A percentile compares a stretch with the other conserved stretches of the same genome.
Conservation (phyloP, 2,329 filamentous ascomycete genomes). For the Venturia effusa region DNA sequence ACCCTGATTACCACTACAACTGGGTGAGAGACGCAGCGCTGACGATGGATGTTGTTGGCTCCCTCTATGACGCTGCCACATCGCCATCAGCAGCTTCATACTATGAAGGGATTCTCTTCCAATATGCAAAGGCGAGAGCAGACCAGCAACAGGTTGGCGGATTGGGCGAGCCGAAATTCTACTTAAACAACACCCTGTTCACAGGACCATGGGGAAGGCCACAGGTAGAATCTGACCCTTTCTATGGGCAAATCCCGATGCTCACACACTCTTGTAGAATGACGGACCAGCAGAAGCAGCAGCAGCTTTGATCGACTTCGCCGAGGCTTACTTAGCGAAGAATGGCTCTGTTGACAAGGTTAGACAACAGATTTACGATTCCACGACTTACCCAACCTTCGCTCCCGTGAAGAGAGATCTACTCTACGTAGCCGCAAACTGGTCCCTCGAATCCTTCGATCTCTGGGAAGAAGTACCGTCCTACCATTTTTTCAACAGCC, state of each 20-base stretch:
- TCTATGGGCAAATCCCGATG: background rate
- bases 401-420: conserved; percentile 34
- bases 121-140: conserved; percentile 26
- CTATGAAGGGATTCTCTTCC: conserved; percentile 24
- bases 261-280: conserved; percentile 13
- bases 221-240: conserved; percentile 16
- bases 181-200: conserved; percentile 27
- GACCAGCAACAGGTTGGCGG: conserved; percentile 23
- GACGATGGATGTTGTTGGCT: conserved; percentile 30
- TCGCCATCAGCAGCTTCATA: conserved; percentile 14
- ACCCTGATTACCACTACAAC: conserved; percentile 23
- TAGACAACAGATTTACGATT: conserved; percentile 22
- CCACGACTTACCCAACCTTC: conserved; percentile 17
- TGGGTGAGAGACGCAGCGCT: conserved; percentile 32
- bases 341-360: conserved; percentile 23
- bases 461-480: conserved; percentile 35
- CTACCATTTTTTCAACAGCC: conserved; percentile 29
- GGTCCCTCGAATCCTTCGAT: conserved; percentile 32
- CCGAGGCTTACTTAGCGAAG: conserved; percentile 16
- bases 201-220: conserved; percentile 31
- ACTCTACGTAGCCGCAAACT: conserved; percentile 32
- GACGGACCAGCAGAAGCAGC: conserved; percentile 34
- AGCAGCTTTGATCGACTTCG: conserved; percentile 29
- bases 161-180: conserved; percentile 34
- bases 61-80: conserved; percentile 25